These are phyloP conservation scores for Lumnitzera littorea DNA, from an alignment of 345 rosid species.

Conservation along the genomic window DNA sequence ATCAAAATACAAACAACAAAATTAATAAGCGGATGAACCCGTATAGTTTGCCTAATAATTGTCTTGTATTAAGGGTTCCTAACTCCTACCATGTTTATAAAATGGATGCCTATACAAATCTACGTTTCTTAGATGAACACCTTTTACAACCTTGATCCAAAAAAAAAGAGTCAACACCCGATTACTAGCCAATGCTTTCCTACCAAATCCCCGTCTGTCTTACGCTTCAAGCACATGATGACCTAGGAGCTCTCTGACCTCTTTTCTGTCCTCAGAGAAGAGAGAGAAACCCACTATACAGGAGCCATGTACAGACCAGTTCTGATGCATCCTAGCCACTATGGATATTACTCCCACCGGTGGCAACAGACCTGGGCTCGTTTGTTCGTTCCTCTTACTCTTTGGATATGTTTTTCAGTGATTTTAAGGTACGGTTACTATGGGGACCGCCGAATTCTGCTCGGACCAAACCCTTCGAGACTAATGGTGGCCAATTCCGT, in stretches of 20 bases:
- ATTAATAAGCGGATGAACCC: too few species aligned
- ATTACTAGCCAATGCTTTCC: too few species aligned
- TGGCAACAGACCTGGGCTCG: constrained; percentile 28
- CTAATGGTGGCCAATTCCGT: constrained; percentile 42
- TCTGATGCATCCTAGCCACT: constrained; percentile 8
- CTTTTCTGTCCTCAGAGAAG: neutral
- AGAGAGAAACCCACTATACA: neutral
- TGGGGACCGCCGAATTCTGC: constrained; percentile 38
- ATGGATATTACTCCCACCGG: constrained; percentile 11
- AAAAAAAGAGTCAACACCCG: too few species aligned
- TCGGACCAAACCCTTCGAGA: constrained; percentile 57
- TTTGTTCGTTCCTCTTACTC: constrained; percentile 25
- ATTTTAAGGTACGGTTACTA: constrained; percentile 40
- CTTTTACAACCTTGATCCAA: too few species aligned
- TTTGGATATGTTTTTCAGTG: constrained; percentile 55
- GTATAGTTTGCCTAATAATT: too few species aligned
- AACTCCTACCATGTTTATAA: too few species aligned
- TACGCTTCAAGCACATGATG: too few species aligned
- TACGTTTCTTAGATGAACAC: too few species aligned
- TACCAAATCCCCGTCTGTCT: too few species aligned
- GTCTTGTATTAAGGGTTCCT: too few species aligned
- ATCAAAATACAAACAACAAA: too few species aligned
- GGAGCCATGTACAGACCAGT: constrained; percentile 34
- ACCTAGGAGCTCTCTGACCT: neutral
- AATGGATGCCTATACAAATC: too few species aligned